Base-by-base conservation (phyloP, 495 filamentous ascomycete genomes). In the Penicillium ucsense region DNA sequence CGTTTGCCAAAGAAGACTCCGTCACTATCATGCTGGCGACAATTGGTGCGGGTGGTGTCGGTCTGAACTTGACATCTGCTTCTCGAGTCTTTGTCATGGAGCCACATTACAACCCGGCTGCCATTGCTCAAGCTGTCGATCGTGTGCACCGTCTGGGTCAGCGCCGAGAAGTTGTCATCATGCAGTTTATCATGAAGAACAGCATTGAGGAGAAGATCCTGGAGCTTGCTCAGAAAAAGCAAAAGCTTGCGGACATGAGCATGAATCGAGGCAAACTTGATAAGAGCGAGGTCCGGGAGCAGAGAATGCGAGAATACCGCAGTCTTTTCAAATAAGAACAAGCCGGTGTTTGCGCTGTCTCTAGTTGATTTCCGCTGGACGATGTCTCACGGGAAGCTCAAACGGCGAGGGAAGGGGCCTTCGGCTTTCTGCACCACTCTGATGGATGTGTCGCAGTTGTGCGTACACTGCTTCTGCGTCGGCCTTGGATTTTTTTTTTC, bases 121-220 rank as follows among this genome's bases (percentile, higher is more conserved):
- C 89, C 0, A 90, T 97, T 53, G 88, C 89, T 4, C 92, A 98
- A 62, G 92, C 92, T 4, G 74, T 98, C 6, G 92, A 98, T 56
- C 86, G 92, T 38, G 85, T 98, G 28, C 92, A 98, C 61, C 84
- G 92, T 11, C 75, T 98, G 12, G 92, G 92, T 1, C 92, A 98
- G 70, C 91, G 76, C 56, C 76, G 91, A 6, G 76, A 82, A 29
- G 92, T 98, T 4, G 76, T 75, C 7, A 94, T 86, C 2, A 79
- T 82, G 9, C 79, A 89, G 34, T 97, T 83, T 63, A 82, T 97
- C 63, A 97, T 97, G 88, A 75, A 75, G 31, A 71, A 76, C 48
- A 94, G 86, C 55, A 94, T 98, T 45, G 92, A 98, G 65, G 87
- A 94, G 71, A 92, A 89, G 72, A 94, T 98, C 74, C 69, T 94